Conservation (phyloP, 1,284 basidiomycete species). For the Sparassis latifolia region DNA sequence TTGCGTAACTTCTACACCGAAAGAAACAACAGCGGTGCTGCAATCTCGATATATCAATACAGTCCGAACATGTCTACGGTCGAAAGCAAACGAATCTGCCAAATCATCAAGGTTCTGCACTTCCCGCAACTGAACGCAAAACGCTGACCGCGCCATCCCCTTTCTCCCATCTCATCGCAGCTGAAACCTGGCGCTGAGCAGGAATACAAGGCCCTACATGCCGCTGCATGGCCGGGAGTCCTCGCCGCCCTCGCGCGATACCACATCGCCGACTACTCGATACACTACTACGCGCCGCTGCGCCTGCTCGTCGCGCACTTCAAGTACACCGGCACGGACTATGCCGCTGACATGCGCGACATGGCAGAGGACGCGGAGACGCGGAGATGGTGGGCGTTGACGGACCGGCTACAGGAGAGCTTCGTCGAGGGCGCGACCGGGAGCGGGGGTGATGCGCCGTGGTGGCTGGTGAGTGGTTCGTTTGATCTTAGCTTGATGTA, state of each 20-base stretch:
- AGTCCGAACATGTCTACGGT: too few relatives aligned
- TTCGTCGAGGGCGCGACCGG: constrained; percentile 64
- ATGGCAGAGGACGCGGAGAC: constrained; percentile 64
- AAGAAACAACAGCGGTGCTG: too few relatives aligned
- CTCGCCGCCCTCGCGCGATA: constrained; percentile 60
- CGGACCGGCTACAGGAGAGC: constrained; percentile 75
- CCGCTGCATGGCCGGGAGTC: constrained; percentile 65
- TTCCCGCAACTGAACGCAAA: neutral
- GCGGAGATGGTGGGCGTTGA: constrained; percentile 70
- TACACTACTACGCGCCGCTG: constrained; percentile 59
- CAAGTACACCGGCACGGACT: constrained; percentile 60
- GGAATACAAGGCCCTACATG: constrained; percentile 68
- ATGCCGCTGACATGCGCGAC: constrained; percentile 58
- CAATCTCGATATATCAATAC: too few relatives aligned
- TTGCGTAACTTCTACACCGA: too few relatives aligned
- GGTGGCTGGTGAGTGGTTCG: constrained; percentile 54
- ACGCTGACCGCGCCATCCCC: neutral
- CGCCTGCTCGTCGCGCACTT: constrained; percentile 65
- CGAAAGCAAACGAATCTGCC: constrained; percentile 53
- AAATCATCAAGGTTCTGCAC: constrained; percentile 56
- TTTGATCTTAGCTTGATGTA: too few relatives aligned
- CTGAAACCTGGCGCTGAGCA: constrained; percentile 56
- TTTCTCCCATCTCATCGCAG: constrained; percentile 20
- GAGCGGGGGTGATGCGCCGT: constrained; percentile 57
- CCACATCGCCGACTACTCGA: constrained; percentile 73